Evolutionary conservation across 2,329 filamentous ascomycete species (phyloP), one percentile per base, ranked within the genome.

Genomic region (Colletotrichum trifolii): DNA sequence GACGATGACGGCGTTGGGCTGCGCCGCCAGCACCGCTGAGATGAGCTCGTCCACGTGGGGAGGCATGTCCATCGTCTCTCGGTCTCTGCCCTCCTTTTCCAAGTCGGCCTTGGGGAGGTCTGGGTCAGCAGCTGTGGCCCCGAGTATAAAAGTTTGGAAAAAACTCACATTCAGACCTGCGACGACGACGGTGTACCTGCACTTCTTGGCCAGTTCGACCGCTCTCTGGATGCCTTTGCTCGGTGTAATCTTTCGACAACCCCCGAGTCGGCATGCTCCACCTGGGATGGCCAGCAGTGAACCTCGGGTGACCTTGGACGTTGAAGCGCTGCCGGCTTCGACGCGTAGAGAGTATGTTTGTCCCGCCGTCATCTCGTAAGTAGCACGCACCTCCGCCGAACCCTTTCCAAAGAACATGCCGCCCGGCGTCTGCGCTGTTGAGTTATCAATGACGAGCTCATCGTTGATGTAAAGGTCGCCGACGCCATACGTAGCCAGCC

Each of bases 161-260:
- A 12, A 1, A 42, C 54, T 36, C 10, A 63, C 85, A 70, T 91
- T 92, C 82, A 67, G 83, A 2, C 93, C 93, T 1, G 89, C 89
- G 71, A 92, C 91, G 54, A 95, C 81, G 64, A 96, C 84, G 47
- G 94, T 92, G 72, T 94, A 90, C 59, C 94, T 91, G 2, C 89
- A 89, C 43, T 85, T 82, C 73, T 84, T 85, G 17, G 93, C 93
- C 8, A 91, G 80, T 15, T 84, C 81, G 1, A 90, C 89, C 1
- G 92, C 91, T 64, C 88, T 83, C 52, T 83, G 78, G 59, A 94
- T 88, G 70, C 89, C 86, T 12, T 83, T 81, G 54, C 85, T 76
- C 35, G 83, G 77, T 68, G 87, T 82, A 46, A 89, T 83, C 39
- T 85, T 81, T 67, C 84, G 85, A 72, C 83, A 85, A 13, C 85